Evolutionary conservation across 495 filamentous ascomycete genomes (phyloP).

Genomic region (Penicillium dipodomyicola): DNA sequence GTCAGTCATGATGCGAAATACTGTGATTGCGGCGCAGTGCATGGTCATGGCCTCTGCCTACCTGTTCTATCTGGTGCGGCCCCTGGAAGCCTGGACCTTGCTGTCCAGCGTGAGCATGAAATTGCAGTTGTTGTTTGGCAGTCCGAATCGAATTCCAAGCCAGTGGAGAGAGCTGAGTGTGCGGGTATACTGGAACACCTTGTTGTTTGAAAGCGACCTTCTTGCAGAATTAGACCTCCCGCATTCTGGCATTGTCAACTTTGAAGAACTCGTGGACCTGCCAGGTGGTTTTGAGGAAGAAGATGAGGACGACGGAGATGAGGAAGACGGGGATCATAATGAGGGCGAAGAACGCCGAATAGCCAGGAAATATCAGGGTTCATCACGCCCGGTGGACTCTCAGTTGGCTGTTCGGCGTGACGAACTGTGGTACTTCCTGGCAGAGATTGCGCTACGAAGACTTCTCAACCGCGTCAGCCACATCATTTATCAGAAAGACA

Average conservation of each 20-base stretch:
- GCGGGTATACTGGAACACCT: slow-evolving; percentile 78
- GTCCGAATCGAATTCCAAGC: slow-evolving; percentile 63
- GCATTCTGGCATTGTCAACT: slow-evolving; percentile 76
- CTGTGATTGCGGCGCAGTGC: slow-evolving; percentile 71
- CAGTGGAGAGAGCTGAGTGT: slow-evolving; percentile 69
- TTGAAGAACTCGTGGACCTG: slow-evolving; percentile 75
- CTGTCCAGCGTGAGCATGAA: slow-evolving; percentile 78
- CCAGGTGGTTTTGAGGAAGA: slow-evolving; percentile 71
- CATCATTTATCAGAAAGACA: slow-evolving; percentile 75
- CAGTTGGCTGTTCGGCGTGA: slow-evolving; percentile 55
- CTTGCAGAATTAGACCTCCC: slow-evolving; percentile 78
- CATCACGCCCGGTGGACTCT: not conserved
- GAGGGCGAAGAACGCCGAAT: slow-evolving; percentile 19
- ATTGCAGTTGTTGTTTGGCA: slow-evolving; percentile 70
- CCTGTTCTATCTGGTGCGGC: slow-evolving; percentile 76
- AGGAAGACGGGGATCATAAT: slow-evolving; percentile 43
- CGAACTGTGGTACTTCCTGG: slow-evolving; percentile 81
- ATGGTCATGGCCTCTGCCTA: slow-evolving; percentile 77
- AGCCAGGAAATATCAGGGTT: slow-evolving; percentile 9
- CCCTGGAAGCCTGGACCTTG: slow-evolving; percentile 78
- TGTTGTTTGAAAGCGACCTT: slow-evolving; percentile 78
- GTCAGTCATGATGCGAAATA: slow-evolving; percentile 74
- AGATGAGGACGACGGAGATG: slow-evolving; percentile 44
- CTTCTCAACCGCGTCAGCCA: slow-evolving; percentile 77
- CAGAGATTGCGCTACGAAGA: slow-evolving; percentile 73